These are phyloP conservation scores for Schwanniomyces pseudopolymorphus DNA, from an alignment of 805 yeast genomes.

Conservation along the genomic window DNA sequence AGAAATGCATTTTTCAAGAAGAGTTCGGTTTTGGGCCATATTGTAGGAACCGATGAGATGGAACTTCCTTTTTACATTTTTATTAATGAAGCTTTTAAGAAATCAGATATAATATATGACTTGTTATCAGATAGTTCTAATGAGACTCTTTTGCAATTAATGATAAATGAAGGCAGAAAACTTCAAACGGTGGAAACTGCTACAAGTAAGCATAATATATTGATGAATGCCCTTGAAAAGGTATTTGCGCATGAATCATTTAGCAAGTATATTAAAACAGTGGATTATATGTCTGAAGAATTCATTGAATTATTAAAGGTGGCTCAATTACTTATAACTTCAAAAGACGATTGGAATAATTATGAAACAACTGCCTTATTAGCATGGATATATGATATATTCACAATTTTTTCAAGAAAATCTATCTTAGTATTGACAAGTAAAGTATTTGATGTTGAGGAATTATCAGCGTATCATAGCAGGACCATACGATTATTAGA, in stretches of 20 bases:
- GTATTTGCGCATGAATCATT: conserved; percentile 31
- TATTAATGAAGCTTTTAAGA: conserved; percentile 7
- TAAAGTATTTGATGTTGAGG: conserved; percentile 8
- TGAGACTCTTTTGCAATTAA: conserved; percentile 2
- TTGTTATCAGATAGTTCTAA: conserved; percentile 9
- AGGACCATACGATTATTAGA: conserved; percentile 33
- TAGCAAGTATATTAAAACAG: conserved; percentile 18
- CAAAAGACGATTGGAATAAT: conserved; percentile 42
- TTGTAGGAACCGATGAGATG: conserved; percentile 8
- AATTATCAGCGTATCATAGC: conserved; percentile 12
- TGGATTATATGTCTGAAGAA: background rate
- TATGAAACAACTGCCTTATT: conserved; percentile 35
- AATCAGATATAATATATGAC: conserved; percentile 11
- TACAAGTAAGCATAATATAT: conserved; percentile 13
- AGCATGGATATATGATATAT: conserved; percentile 41
- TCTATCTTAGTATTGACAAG: conserved; percentile 15
- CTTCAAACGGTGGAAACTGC: conserved; percentile 11
- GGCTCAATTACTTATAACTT: conserved; percentile 36
- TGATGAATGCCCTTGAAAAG: conserved; percentile 19
- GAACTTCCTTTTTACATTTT: conserved; percentile 4
- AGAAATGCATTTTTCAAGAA: conserved; percentile 2
- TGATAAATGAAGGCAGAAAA: conserved; percentile 9
- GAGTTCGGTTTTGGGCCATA: conserved; percentile 1
- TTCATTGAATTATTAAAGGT: conserved; percentile 18
- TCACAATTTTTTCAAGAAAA: conserved; percentile 13